A percentile compares a stretch with the other conserved stretches of the same genome.
These are phyloP conservation scores for Pyropia yezoensis DNA, from an alignment of 23 red algal species.

Conservation along the genomic window DNA sequence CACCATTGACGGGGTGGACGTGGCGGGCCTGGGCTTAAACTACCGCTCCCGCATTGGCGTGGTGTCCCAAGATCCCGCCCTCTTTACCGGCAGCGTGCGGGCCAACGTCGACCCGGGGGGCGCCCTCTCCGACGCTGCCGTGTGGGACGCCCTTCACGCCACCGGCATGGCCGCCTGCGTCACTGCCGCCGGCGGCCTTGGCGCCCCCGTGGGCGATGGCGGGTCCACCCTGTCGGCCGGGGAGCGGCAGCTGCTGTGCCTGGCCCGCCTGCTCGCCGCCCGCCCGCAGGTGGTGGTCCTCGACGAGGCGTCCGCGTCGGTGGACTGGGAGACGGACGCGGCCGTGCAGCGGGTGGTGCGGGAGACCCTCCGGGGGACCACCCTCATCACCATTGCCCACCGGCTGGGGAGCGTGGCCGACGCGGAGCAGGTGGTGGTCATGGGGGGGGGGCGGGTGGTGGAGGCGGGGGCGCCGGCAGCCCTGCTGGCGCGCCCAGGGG, in stretches of 20 bases:
- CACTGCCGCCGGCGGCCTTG: slow-evolving; percentile 16
- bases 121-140: slow-evolving; percentile 25
- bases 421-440: slow-evolving; percentile 68
- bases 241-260: slow-evolving; percentile 78
- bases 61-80: slow-evolving; percentile 70
- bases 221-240: slow-evolving; percentile 61
- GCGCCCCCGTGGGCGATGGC: slow-evolving; percentile 44
- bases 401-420: slow-evolving; percentile 61
- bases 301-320: slow-evolving; percentile 77
- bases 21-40: slow-evolving; percentile 36
- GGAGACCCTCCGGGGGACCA: slow-evolving; percentile 22
- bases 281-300: slow-evolving; percentile 58
- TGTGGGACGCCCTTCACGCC: slow-evolving; percentile 39
- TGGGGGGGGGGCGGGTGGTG: slow-evolving; percentile 46
- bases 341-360: slow-evolving; percentile 63
- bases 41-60: slow-evolving; percentile 60
- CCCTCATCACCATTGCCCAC: slow-evolving; percentile 83
- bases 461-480: slow-evolving; percentile 54
- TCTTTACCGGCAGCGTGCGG: slow-evolving; percentile 75
- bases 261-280: slow-evolving; percentile 61
- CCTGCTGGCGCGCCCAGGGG: background rate
- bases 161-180: slow-evolving; percentile 10
- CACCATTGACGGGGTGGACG: slow-evolving; percentile 73
- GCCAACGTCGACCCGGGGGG: slow-evolving; percentile 66
- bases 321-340: slow-evolving; percentile 59